Conservation (phyloP, 169 alveolate genomes). For the Cryptosporidium viatorum region DNA sequence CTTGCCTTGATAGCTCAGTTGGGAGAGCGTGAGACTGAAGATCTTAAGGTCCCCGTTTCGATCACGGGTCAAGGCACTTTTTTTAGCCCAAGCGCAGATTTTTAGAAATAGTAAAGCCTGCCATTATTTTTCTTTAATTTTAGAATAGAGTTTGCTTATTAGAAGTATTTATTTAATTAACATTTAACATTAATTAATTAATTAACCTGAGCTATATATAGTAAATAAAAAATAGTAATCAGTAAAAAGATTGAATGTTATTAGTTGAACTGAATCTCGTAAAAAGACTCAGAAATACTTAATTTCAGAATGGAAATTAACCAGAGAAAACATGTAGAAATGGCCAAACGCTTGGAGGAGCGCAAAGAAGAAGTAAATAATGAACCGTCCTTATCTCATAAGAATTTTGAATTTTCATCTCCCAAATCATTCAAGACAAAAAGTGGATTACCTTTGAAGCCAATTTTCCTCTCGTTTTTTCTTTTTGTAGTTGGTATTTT, state of each 20-base stretch:
- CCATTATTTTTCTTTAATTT: not conserved
- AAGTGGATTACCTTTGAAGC: constrained; percentile 13
- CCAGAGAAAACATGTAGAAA: not conserved
- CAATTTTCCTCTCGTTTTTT: constrained; percentile 72
- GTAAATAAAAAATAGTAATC: not conserved
- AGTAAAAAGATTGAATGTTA: not conserved
- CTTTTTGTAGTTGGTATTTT: constrained; percentile 76
- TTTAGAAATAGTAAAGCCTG: not conserved
- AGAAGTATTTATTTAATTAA: too few species aligned
- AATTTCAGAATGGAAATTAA: not conserved
- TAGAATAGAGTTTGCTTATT: not conserved
- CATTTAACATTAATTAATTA: not conserved
- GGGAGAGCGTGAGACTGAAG: constrained; percentile 99
- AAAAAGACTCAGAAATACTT: not conserved
- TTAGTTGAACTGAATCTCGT: not conserved
- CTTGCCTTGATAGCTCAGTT: constrained; percentile 97
- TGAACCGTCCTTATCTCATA: not conserved
- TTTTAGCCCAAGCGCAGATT: constrained; percentile 15
- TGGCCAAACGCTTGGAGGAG: not conserved
- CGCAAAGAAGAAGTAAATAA: not conserved
- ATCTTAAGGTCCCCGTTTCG: constrained; percentile 99
- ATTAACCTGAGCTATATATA: not conserved
- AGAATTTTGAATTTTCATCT: not conserved
- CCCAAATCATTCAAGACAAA: not conserved
- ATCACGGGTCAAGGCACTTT: constrained; percentile 97